Conservation (phyloP, 768 basidiomycete species). For the Rickenella mellea region DNA sequence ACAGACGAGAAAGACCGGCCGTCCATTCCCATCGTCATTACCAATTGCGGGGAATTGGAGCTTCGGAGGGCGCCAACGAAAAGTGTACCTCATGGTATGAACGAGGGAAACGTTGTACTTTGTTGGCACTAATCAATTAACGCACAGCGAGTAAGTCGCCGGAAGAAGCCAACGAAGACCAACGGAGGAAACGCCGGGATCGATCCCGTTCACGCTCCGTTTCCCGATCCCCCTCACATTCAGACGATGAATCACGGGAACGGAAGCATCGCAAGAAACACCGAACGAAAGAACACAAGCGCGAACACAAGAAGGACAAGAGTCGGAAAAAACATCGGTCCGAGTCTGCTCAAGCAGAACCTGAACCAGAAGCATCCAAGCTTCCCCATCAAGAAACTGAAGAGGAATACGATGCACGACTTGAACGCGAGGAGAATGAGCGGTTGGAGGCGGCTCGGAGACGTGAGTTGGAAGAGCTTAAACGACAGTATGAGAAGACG, state of each 20-base stretch:
- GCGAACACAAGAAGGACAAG: slow-evolving; percentile 19
- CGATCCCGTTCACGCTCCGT: neutral
- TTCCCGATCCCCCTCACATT: slow-evolving; percentile 6
- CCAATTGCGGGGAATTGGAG: slow-evolving; percentile 81
- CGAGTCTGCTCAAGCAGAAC: slow-evolving; percentile 8
- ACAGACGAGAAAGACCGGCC: slow-evolving; percentile 75
- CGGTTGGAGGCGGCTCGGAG: slow-evolving; percentile 37
- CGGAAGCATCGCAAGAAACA: slow-evolving; percentile 8
- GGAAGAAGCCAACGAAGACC: slow-evolving; percentile 8
- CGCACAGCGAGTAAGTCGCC: slow-evolving; percentile 3
- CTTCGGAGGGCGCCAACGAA: slow-evolving; percentile 32
- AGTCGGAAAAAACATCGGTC: slow-evolving; percentile 12
- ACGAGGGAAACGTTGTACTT: neutral
- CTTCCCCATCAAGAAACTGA: slow-evolving; percentile 41
- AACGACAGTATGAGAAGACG: slow-evolving; percentile 26
- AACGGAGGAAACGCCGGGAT: slow-evolving; percentile 9
- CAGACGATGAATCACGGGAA: slow-evolving; percentile 8
- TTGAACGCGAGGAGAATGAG: slow-evolving; percentile 61
- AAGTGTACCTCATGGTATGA: too few relatives aligned
- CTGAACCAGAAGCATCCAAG: slow-evolving; percentile 4
- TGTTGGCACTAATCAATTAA: neutral
- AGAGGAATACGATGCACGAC: slow-evolving; percentile 61
- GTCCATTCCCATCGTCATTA: slow-evolving; percentile 51
- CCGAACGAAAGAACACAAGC: slow-evolving; percentile 15
- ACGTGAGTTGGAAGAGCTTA: slow-evolving; percentile 40